These are phyloP conservation scores for Alternaria metachromatica DNA, from an alignment of 2,329 filamentous ascomycete genomes.

Conservation along the genomic window DNA sequence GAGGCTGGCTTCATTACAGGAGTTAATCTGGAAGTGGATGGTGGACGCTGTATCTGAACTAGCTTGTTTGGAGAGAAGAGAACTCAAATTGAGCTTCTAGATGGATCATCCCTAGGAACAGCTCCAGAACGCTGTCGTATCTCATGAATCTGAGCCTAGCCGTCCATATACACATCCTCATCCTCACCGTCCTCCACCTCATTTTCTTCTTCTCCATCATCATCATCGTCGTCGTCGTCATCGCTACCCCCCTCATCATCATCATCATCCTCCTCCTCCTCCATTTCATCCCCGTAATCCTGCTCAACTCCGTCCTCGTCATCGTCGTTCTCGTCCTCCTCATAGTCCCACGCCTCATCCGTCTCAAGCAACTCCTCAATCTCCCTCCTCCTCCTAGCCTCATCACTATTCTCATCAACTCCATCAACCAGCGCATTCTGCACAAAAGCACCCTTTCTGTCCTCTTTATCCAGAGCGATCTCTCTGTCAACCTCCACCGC, in stretches of 20 bases:
- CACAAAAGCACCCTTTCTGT: conserved; percentile 25
- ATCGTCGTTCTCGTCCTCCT: background rate
- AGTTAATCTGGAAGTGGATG: conserved; percentile 52
- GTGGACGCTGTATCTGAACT: conserved; percentile 45
- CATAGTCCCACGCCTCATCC: conserved; percentile 15
- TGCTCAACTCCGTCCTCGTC: background rate
- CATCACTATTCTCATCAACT: conserved; percentile 7
- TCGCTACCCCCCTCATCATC: background rate
- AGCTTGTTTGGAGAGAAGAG: background rate
- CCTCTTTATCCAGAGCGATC: conserved; percentile 26
- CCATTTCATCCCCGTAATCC: background rate
- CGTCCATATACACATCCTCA: background rate
- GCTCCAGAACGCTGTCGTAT: background rate
- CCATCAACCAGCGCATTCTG: conserved; percentile 4
- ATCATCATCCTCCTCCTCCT: background rate
- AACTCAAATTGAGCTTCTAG: background rate
- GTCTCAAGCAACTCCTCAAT: conserved; percentile 26
- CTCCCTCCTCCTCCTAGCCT: conserved; percentile 20
- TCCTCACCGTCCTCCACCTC: background rate
- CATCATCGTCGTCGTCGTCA: background rate
- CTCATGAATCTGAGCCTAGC: background rate
- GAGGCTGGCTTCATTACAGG: conserved; percentile 68
- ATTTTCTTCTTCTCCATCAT: conserved; percentile 17
- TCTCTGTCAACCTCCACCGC: conserved; percentile 24
- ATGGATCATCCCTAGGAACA: background rate